phyloP scores from a whole-genome alignment of 202 grass and related monocot genomes.

The Zizania palustris region DNA sequence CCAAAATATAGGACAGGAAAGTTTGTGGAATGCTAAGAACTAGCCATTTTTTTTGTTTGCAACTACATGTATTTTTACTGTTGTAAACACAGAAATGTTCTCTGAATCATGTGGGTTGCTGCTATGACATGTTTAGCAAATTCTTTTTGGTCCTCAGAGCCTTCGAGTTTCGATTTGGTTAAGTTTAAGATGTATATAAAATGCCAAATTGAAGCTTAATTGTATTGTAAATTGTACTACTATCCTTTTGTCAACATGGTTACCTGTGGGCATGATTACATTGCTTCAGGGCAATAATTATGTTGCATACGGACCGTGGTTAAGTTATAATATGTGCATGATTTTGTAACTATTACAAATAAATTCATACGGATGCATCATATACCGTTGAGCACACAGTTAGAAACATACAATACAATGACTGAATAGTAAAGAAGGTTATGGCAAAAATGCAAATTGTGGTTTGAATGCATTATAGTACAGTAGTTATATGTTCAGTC shows the following conservation, averaged over 20 bases:
- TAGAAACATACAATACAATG: background rate
- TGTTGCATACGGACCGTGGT: background rate
- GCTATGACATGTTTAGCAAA: background rate
- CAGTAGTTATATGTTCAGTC: background rate
- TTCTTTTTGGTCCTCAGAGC: constrained; percentile 7
- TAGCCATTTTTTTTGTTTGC: constrained; percentile 11
- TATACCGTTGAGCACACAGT: background rate
- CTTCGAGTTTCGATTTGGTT: background rate
- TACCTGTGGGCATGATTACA: background rate
- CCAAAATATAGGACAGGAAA: constrained; percentile 31
- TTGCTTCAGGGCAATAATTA: background rate
- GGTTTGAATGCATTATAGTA: constrained; percentile 3
- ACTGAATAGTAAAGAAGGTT: constrained; percentile 3
- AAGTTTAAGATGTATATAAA: background rate
- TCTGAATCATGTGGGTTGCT: background rate
- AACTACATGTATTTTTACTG: background rate
- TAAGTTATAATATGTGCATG: background rate
- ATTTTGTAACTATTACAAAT: constrained; percentile 9
- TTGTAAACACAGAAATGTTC: constrained; percentile 15
- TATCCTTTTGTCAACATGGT: background rate
- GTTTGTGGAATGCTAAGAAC: constrained; percentile 4
- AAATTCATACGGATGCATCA: constrained; percentile 9
- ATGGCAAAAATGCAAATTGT: constrained; percentile 18
- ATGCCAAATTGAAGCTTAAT: constrained; percentile 19
- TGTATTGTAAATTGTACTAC: background rate